Evolutionary conservation across 768 basidiomycete genomes (phyloP).

Genomic region (Chalciporus piperatus): DNA sequence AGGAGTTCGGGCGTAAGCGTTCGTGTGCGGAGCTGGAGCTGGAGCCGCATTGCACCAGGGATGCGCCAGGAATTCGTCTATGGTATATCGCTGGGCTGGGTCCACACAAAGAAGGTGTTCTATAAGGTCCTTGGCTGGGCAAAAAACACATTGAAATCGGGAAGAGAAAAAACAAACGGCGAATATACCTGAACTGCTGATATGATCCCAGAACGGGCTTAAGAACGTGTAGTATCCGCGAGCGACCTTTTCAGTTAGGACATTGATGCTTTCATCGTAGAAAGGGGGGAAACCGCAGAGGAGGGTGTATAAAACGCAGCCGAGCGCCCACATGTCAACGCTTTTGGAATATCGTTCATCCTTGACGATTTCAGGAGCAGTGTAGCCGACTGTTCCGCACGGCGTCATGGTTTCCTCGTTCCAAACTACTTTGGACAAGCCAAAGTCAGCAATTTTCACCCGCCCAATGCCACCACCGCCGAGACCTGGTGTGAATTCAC

Average conservation of each 20-base stretch:
- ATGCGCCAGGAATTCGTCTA: constrained; percentile 95
- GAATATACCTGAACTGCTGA: constrained; percentile 67
- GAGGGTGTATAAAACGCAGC: constrained; percentile 97
- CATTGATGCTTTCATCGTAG: constrained; percentile 98
- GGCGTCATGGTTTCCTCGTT: constrained; percentile 99
- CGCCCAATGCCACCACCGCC: constrained; percentile 97
- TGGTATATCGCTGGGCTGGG: constrained; percentile 92
- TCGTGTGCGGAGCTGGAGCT: constrained; percentile 62
- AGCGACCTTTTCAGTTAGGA: constrained; percentile 97
- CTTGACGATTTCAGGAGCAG: constrained; percentile 98
- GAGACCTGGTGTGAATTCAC: constrained; percentile 86
- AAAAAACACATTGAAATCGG: constrained; percentile 11
- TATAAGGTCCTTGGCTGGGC: constrained; percentile 88
- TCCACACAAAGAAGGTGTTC: constrained; percentile 94
- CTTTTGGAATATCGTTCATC: constrained; percentile 96
- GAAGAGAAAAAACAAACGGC: neutral
- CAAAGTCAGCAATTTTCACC: constrained; percentile 99
- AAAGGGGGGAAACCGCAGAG: constrained; percentile 98
- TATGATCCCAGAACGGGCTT: constrained; percentile 99
- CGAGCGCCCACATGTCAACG: constrained; percentile 99
- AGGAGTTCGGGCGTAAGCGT: constrained; percentile 39
- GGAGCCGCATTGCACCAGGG: constrained; percentile 86
- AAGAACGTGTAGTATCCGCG: constrained; percentile 97
- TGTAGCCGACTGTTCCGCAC: constrained; percentile 99
- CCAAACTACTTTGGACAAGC: constrained; percentile 97